A percentile compares a stretch with the other conserved stretches of the same genome.
phyloP scores from a whole-genome alignment of 139 green algal species.

The Coccomyxa sp. region DNA sequence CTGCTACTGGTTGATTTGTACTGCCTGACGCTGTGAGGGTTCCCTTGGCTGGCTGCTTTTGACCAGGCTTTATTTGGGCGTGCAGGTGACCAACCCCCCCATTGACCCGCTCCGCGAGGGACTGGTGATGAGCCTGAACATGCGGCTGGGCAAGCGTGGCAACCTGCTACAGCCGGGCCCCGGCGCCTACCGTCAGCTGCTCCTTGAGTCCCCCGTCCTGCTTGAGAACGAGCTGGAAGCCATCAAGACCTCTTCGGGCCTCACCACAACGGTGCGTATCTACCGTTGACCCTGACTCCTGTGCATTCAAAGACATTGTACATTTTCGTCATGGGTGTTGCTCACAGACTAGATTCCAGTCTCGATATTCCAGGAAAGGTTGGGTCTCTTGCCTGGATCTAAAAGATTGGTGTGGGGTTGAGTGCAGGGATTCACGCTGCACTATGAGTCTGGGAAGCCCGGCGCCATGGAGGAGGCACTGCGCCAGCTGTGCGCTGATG shows the following conservation, averaged over 20 bases:
- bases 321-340: not conserved
- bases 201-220: conserved; percentile 85
- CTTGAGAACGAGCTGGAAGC: conserved; percentile 84
- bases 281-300: not conserved
- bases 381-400: not conserved
- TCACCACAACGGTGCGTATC: conserved; percentile 29
- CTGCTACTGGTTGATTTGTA: no score
- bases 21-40: no score
- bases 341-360: not conserved
- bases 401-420: not conserved
- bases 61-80: not conserved
- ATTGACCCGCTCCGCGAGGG: conserved; percentile 99
- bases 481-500: conserved; percentile 61
- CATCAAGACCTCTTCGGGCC: conserved; percentile 44
- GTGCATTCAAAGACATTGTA: not conserved
- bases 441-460: conserved; percentile 48
- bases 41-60: no score
- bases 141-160: conserved; percentile 87
- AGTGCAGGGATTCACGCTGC: conserved; percentile 50
- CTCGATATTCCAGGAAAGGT: no score
- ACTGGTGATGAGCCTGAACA: conserved; percentile 97
- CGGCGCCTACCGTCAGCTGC: conserved; percentile 67
- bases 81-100: conserved; percentile 96
- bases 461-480: conserved; percentile 61
- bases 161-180: conserved; percentile 88